Conservation (phyloP, 345 rosid genomes). For the Gossypium longicalyx region DNA sequence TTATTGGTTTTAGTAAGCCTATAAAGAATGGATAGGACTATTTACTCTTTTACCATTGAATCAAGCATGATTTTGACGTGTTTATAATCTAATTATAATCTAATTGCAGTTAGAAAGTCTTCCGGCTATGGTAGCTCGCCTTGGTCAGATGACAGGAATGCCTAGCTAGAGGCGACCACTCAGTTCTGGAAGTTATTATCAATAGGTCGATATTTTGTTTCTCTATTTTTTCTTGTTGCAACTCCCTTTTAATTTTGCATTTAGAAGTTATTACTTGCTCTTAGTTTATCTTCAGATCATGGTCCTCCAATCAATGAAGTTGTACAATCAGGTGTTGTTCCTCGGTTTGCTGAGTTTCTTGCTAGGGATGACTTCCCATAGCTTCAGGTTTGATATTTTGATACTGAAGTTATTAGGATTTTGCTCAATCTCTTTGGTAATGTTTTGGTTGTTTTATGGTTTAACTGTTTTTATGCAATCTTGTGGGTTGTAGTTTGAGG, state of each 20-base stretch:
- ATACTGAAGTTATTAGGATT: not conserved
- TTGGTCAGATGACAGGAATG: constrained; percentile 56
- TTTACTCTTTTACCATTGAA: not conserved
- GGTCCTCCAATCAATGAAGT: constrained; percentile 73
- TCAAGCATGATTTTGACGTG: not conserved
- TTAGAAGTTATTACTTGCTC: not conserved
- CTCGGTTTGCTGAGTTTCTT: constrained; percentile 72
- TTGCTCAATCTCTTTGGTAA: not conserved
- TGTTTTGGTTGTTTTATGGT: not conserved
- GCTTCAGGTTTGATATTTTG: constrained; percentile 49
- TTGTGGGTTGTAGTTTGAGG: constrained; percentile 52
- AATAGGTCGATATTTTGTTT: constrained; percentile 34
- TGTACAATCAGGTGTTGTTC: constrained; percentile 61
- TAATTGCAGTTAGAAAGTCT: constrained; percentile 52
- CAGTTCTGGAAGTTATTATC: constrained; percentile 70
- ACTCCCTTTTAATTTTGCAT: not conserved
- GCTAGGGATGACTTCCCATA: constrained; percentile 67
- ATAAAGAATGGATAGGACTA: not conserved
- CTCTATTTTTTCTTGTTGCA: not conserved
- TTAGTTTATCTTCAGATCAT: constrained; percentile 36
- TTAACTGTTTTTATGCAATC: not conserved
- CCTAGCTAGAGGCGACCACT: constrained; percentile 60
- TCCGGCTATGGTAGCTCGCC: constrained; percentile 47
- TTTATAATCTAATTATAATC: not conserved
- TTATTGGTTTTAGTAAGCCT: not conserved